These are phyloP conservation scores for Phalaenopsis hybrid DNA, from an alignment of 116 monocot genomes.

Conservation along the genomic window DNA sequence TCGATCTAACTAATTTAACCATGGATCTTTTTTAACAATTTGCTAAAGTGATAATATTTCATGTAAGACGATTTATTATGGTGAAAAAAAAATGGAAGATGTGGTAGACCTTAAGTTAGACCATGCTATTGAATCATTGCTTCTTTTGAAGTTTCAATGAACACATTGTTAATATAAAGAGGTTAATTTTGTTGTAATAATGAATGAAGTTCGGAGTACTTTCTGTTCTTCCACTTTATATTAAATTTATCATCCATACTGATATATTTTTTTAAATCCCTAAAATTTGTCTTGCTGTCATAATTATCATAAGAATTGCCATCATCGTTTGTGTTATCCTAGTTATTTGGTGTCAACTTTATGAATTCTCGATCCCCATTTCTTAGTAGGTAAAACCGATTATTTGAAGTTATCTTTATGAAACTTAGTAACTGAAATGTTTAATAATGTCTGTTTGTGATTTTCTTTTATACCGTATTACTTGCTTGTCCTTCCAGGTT, in stretches of 20 bases:
- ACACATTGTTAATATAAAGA: not conserved
- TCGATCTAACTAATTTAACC: not conserved
- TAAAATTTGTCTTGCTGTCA: not conserved
- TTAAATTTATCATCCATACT: not conserved
- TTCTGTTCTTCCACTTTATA: not conserved
- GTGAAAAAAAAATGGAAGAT: not conserved
- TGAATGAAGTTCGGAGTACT: not conserved
- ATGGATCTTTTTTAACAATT: not conserved
- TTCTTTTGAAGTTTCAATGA: conserved; percentile 1
- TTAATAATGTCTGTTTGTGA: not conserved
- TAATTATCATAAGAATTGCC: not conserved
- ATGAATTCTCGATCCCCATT: not conserved
- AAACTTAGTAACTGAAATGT: not conserved
- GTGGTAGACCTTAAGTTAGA: not conserved
- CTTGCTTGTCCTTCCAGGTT: conserved; percentile 45
- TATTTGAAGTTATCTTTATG: not conserved
- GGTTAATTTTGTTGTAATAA: not conserved
- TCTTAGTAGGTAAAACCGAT: not conserved
- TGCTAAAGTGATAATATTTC: not conserved
- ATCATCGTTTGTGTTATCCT: too few species aligned
- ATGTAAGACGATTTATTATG: not conserved
- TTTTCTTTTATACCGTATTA: not conserved
- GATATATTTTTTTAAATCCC: not conserved
- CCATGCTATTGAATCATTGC: not conserved
- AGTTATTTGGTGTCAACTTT: not conserved